Evolutionary conservation across 768 basidiomycete species (phyloP), one percentile per base, ranked within the genome.

Genomic region (Mycena haematopus): DNA sequence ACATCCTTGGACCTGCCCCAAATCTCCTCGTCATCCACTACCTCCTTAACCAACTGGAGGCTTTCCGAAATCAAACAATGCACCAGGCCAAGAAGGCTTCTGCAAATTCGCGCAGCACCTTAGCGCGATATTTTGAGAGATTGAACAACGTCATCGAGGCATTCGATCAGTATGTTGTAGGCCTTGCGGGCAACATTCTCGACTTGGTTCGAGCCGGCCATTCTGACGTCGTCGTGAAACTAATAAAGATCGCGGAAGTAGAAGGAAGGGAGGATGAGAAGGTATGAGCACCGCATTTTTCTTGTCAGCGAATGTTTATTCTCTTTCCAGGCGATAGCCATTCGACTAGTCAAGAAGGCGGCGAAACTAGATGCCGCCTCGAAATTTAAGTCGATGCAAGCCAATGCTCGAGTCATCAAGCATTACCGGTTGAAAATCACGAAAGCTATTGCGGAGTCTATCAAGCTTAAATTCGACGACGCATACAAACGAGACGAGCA

Each of bases 251-350:
- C 58, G 90, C 92, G 13, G 96, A 99, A 73, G 80, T 94, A 24
- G 97, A 99, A 74, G 94, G 92, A 5, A 86, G 83, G 71, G 93
- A 94, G 73, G 97, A 99, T 71, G 92, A 99, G 78, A 98, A 97
- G 84, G 95, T 91, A 68, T 47, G 73, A 19, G 35, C 44, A 21
- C 36, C 44, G 14, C 36, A 29, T 42, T 40, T 17, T 44, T 24
- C 15, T 51, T 19, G 21, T 42, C 11, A 38, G 51, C 52, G 33
- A 15, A 11, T 45, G 62, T 44, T 62, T 58, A 36, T 44, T 13
- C 14, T 55, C 49, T 52, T 13, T 29, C 1, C 66, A 96, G 95
- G 93, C 96, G 8, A 89, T 97, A 33, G 96, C 93, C 38, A 92
- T 99, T 72, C 86, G 91, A 54, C 89, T 99, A 22, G 91, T 99